Percentiles rank a stretch among this genome's conserved stretches.
phyloP scores from a whole-genome alignment of 306 rosid species.

The Comarum palustre region DNA sequence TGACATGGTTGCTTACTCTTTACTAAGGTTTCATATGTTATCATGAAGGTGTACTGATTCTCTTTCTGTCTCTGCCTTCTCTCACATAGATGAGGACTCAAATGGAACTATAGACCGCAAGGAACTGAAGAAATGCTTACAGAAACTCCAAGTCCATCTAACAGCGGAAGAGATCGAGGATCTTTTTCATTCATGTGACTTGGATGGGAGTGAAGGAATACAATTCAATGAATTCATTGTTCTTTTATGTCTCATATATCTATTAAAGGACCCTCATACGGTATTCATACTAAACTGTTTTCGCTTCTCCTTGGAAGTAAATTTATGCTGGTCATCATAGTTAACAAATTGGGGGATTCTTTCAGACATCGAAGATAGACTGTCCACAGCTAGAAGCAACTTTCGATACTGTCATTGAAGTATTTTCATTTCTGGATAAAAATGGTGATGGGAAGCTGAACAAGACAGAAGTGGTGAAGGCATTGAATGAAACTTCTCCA shows the following conservation, averaged over 20 bases:
- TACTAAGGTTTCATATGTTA: conserved; percentile 1
- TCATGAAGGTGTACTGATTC: conserved; percentile 11
- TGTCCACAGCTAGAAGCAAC: conserved; percentile 59
- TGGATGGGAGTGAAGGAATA: conserved; percentile 79
- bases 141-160: conserved; percentile 54
- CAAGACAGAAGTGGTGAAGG: conserved; percentile 64
- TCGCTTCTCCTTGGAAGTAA: not conserved
- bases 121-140: conserved; percentile 65
- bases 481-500: conserved; percentile 62
- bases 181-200: conserved; percentile 76
- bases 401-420: conserved; percentile 63
- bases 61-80: conserved; percentile 11
- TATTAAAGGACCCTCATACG: conserved; percentile 49
- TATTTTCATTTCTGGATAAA: conserved; percentile 68
- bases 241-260: conserved; percentile 81
- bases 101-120: conserved; percentile 64
- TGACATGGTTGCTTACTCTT: not conserved
- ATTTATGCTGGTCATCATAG: conserved; percentile 13
- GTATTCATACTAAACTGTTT: conserved; percentile 36
- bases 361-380: conserved; percentile 53
- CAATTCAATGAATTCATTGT: conserved; percentile 84
- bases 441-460: conserved; percentile 77
- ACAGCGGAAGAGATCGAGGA: conserved; percentile 59
- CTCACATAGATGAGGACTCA: conserved; percentile 68
- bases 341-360: conserved; percentile 23